Conservation (phyloP, 306 rosid species). For the Nissolia schottii region DNA sequence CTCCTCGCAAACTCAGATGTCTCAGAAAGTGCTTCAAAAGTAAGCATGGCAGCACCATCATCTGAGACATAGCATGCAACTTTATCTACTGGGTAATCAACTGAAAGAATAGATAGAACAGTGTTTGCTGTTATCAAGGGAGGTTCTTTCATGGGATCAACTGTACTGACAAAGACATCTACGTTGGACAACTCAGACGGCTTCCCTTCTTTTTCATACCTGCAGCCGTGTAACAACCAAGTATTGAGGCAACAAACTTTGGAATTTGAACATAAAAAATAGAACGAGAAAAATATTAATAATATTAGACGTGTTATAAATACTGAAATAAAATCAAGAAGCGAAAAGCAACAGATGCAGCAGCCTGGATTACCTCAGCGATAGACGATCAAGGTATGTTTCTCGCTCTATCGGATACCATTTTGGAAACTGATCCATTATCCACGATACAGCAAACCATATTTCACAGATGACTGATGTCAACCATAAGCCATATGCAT, state of each 20-base stretch:
- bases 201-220: conserved; percentile 97
- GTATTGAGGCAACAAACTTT: neutral
- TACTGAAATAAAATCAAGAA: neutral
- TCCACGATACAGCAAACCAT: conserved; percentile 98
- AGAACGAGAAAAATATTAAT: neutral
- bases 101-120: conserved; percentile 88
- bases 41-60: conserved; percentile 99
- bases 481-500: conserved; percentile 96
- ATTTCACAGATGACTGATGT: conserved; percentile 96
- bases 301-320: neutral
- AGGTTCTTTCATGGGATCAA: conserved; percentile 95
- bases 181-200: conserved; percentile 71
- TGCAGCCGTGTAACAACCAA: conserved; percentile 32
- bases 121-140: conserved; percentile 94
- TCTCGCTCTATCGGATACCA: conserved; percentile 89
- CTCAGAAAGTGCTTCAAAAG: conserved; percentile 97
- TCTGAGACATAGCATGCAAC: conserved; percentile 98
- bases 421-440: conserved; percentile 94
- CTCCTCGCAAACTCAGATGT: conserved; percentile 88
- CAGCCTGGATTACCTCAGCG: conserved; percentile 55
- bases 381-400: conserved; percentile 94
- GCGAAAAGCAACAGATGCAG: neutral
- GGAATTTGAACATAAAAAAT: neutral
- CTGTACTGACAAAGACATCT: conserved; percentile 94
- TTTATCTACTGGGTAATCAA: conserved; percentile 90